Conservation (phyloP, 345 rosid genomes). For the Trapa bicornis region DNA sequence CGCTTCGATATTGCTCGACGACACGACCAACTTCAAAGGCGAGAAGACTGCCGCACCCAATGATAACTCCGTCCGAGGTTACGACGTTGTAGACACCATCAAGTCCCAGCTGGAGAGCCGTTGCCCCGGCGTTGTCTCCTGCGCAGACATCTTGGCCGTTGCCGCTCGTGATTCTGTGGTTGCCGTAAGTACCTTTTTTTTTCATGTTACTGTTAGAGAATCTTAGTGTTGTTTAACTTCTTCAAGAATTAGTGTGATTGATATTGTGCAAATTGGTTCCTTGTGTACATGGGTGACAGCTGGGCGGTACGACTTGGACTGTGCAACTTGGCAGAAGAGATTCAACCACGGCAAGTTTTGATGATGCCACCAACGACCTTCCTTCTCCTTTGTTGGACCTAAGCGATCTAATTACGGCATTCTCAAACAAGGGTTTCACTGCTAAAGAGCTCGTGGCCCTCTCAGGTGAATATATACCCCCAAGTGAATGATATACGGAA, state of each 20-base stretch:
- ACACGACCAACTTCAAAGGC: slow-evolving; percentile 7
- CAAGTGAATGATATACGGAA: background rate
- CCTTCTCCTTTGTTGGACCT: slow-evolving; percentile 29
- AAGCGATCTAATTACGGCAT: slow-evolving; percentile 23
- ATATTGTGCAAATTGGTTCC: background rate
- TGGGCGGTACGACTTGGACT: slow-evolving; percentile 37
- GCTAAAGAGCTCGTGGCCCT: slow-evolving; percentile 29
- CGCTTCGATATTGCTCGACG: slow-evolving; percentile 15
- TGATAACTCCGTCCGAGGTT: slow-evolving; percentile 13
- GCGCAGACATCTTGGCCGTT: slow-evolving; percentile 17
- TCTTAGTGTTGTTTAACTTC: too few relatives aligned
- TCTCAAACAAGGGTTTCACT: slow-evolving; percentile 30
- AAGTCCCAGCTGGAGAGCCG: slow-evolving; percentile 11
- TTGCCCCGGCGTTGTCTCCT: slow-evolving; percentile 17
- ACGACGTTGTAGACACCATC: slow-evolving; percentile 11
- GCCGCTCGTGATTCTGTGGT: slow-evolving; percentile 14
- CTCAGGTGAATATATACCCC: slow-evolving; percentile 14
- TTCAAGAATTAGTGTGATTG: background rate
- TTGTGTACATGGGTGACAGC: slow-evolving; percentile 7
- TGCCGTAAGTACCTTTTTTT: slow-evolving; percentile 1
- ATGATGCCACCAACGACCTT: slow-evolving; percentile 17
- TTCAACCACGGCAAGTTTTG: slow-evolving; percentile 26
- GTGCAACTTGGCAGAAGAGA: slow-evolving; percentile 39
- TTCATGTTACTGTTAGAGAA: too few relatives aligned
- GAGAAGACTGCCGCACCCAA: slow-evolving; percentile 13